Evolutionary conservation across 768 basidiomycete species (phyloP).

Genomic region (Podaxis rugospora): DNA sequence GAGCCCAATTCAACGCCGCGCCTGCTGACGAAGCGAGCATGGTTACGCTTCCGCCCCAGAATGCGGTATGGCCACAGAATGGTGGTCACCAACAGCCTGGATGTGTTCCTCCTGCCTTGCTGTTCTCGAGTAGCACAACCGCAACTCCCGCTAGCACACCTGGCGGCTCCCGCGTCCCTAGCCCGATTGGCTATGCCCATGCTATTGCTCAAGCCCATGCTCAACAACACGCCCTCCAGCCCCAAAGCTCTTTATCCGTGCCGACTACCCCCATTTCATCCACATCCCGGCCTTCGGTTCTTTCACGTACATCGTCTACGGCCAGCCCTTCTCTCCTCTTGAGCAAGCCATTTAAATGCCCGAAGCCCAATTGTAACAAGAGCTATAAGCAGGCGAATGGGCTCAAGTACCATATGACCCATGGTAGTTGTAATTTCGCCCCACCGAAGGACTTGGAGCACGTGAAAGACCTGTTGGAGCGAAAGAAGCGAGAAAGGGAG

Average conservation of each 20-base stretch:
- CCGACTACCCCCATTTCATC: constrained; percentile 17
- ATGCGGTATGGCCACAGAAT: constrained; percentile 9
- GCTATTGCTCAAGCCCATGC: constrained; percentile 12
- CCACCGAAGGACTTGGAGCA: constrained; percentile 83
- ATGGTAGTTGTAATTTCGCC: constrained; percentile 90
- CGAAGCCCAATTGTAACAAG: constrained; percentile 94
- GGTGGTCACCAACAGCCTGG: constrained; percentile 21
- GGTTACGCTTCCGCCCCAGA: constrained; percentile 9
- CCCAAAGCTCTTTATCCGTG: constrained; percentile 13
- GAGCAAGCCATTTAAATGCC: constrained; percentile 88
- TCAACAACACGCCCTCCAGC: constrained; percentile 19
- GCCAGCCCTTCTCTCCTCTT: constrained; percentile 58
- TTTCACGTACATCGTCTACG: constrained; percentile 20
- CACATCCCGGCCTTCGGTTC: constrained; percentile 8
- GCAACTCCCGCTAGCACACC: constrained; percentile 45
- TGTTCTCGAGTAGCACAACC: constrained; percentile 39
- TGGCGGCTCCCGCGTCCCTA: constrained; percentile 37
- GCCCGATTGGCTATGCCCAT: constrained; percentile 15
- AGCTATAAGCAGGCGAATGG: constrained; percentile 95
- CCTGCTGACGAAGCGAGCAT: constrained; percentile 32
- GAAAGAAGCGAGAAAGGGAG: constrained; percentile 41
- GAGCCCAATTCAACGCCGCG: constrained; percentile 41
- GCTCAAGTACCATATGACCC: constrained; percentile 91
- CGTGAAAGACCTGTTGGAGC: constrained; percentile 66
- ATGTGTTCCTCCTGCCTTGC: constrained; percentile 64